These are phyloP conservation scores for Ploettnerulaceae sp. DNA, from an alignment of 2,329 filamentous ascomycete genomes.

Conservation along the genomic window DNA sequence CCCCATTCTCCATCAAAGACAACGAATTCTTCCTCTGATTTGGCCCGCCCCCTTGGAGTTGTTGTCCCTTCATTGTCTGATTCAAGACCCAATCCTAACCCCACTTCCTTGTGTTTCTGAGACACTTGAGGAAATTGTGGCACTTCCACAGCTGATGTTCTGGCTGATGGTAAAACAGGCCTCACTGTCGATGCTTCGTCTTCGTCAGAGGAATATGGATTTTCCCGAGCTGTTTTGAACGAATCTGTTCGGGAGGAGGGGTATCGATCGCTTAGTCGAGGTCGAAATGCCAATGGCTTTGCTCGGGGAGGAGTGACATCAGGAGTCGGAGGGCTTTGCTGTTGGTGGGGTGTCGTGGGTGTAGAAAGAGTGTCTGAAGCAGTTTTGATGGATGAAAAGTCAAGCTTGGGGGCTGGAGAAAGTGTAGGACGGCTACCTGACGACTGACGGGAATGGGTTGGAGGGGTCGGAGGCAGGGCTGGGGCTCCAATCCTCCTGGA, in stretches of 20 bases:
- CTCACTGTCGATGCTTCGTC: slow-evolving; percentile 43
- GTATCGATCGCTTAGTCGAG: slow-evolving; percentile 43
- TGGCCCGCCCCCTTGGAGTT: slow-evolving; percentile 29
- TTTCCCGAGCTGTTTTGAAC: slow-evolving; percentile 67
- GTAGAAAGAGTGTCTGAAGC: slow-evolving; percentile 26
- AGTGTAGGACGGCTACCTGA: slow-evolving; percentile 38
- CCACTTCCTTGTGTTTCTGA: slow-evolving; percentile 28
- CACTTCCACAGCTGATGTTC: slow-evolving; percentile 23
- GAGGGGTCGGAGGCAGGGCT: slow-evolving; percentile 58
- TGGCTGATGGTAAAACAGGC: slow-evolving; percentile 26
- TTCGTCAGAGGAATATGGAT: slow-evolving; percentile 58
- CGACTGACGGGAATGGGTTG: slow-evolving; percentile 54
- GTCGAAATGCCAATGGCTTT: slow-evolving; percentile 43
- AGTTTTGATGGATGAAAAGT: slow-evolving; percentile 18
- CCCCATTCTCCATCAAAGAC: slow-evolving; percentile 58
- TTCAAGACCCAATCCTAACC: slow-evolving; percentile 36
- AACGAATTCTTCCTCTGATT: slow-evolving; percentile 45
- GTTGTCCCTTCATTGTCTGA: slow-evolving; percentile 35
- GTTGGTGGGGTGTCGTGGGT: slow-evolving; percentile 57
- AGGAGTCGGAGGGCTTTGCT: slow-evolving; percentile 64
- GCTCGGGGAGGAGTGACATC: slow-evolving; percentile 67
- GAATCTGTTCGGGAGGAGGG: slow-evolving; percentile 50
- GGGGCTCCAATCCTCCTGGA: slow-evolving; percentile 34
- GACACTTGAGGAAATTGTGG: slow-evolving; percentile 19
- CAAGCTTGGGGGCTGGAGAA: slow-evolving; percentile 21